Evolutionary conservation across 73 alveolate genomes (phyloP).

Genomic region (Stentor coeruleus): DNA sequence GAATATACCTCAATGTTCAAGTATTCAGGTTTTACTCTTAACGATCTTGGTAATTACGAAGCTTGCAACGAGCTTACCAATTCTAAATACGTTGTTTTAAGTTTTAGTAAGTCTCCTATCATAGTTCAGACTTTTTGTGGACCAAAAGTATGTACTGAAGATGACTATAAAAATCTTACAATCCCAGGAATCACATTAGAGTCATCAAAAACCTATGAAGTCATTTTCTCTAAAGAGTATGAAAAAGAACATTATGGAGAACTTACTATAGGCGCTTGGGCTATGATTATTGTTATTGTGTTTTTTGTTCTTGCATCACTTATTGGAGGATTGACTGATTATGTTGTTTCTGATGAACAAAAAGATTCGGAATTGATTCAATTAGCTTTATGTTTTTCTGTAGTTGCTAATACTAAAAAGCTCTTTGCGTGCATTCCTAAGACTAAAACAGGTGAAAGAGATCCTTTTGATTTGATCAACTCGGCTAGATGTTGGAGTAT

Average conservation of each 20-base stretch:
- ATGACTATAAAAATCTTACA: not conserved
- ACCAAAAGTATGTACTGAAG: not conserved
- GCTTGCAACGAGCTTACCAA: constrained; percentile 31
- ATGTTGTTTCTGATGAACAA: not conserved
- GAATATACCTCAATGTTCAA: not conserved
- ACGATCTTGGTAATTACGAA: constrained; percentile 34
- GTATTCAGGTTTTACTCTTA: constrained; percentile 24
- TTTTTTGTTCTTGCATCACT: not conserved
- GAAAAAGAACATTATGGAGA: not conserved
- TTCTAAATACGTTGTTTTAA: not conserved
- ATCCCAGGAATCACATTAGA: not conserved
- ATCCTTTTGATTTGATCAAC: too few relatives aligned
- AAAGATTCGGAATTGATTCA: too few relatives aligned
- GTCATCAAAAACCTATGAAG: not conserved
- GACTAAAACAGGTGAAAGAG: too few relatives aligned
- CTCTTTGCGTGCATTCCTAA: not conserved
- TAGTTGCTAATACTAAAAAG: not conserved
- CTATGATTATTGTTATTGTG: not conserved
- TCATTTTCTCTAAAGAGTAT: not conserved
- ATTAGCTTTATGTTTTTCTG: not conserved
- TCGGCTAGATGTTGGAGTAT: not conserved
- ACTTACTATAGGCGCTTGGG: not conserved
- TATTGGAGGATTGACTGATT: not conserved
- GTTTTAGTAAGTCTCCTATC: not conserved
- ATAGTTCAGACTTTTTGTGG: not conserved